Percentiles rank a stretch among this genome's conserved stretches.
Conservation (phyloP, 139 green algal genomes). For the Coelastrella sp. region DNA sequence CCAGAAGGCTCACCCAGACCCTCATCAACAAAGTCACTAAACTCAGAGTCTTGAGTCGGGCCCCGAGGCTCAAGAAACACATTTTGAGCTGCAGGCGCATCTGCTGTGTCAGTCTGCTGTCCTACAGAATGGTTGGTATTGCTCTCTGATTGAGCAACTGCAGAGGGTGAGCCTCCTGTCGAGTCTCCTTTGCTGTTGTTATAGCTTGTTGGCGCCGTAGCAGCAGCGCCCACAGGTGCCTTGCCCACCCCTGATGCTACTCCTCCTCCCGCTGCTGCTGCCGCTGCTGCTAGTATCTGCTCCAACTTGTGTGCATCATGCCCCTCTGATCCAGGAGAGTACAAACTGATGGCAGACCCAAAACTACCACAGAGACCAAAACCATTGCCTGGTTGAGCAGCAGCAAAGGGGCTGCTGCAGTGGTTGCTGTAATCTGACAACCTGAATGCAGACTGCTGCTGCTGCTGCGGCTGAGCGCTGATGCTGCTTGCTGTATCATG, state of each 20-base stretch:
- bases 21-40: background rate
- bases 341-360: slow-evolving; percentile 24
- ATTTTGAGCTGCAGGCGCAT: background rate
- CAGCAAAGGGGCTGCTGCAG: slow-evolving; percentile 13
- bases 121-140: too few relatives aligned
- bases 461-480: background rate
- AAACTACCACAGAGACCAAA: slow-evolving; percentile 7
- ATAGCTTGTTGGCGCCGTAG: too few relatives aligned
- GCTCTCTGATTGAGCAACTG: too few relatives aligned
- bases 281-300: slow-evolving; percentile 2
- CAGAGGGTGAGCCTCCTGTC: too few relatives aligned
- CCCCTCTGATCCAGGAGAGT: background rate
- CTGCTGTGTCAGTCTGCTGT: too few relatives aligned
- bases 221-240: too few relatives aligned
- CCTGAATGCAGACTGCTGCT: background rate
- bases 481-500: too few relatives aligned
- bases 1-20: background rate
- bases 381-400: background rate
- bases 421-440: background rate
- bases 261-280: slow-evolving; percentile 22
- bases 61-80: background rate
- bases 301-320: background rate
- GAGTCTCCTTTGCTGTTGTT: too few relatives aligned
- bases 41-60: background rate
- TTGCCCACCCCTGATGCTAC: background rate